Conservation (phyloP, 2,329 filamentous ascomycete species). For the Cytospora leucostoma region DNA sequence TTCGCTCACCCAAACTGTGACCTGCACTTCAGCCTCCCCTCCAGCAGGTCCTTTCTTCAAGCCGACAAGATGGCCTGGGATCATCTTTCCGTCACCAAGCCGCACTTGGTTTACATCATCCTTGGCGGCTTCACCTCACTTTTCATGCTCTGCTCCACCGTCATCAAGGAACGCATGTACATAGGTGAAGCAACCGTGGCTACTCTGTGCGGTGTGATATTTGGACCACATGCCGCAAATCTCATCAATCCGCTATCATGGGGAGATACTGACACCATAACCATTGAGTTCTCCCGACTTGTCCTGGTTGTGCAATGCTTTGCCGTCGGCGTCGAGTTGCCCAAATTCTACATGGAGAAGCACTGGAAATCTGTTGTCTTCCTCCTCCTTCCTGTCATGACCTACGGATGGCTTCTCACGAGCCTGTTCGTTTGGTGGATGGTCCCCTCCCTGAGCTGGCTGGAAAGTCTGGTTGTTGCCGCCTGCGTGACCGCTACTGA, state of each 20-base stretch:
- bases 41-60: constrained; percentile 1
- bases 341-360: constrained; percentile 93
- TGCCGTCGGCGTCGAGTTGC: constrained; percentile 86
- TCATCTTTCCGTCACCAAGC: constrained; percentile 83
- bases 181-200: constrained; percentile 98
- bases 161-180: constrained; percentile 98
- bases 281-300: constrained; percentile 85
- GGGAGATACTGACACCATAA: constrained; percentile 84
- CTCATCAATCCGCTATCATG: constrained; percentile 75
- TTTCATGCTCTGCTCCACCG: constrained; percentile 97
- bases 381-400: constrained; percentile 94
- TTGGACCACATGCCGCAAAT: constrained; percentile 81
- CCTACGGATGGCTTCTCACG: constrained; percentile 89
- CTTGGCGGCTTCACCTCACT: constrained; percentile 94
- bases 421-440: constrained; percentile 96
- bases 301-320: constrained; percentile 92
- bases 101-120: constrained; percentile 98
- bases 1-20: background rate
- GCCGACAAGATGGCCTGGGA: constrained; percentile 69
- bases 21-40: background rate
- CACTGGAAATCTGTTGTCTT: constrained; percentile 94
- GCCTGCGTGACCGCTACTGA: constrained; percentile 97
- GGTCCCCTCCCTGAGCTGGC: constrained; percentile 75
- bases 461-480: constrained; percentile 82
- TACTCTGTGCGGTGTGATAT: constrained; percentile 84